These are phyloP conservation scores for Septoria linicola DNA, from an alignment of 2,329 filamentous ascomycete genomes.

Conservation along the genomic window DNA sequence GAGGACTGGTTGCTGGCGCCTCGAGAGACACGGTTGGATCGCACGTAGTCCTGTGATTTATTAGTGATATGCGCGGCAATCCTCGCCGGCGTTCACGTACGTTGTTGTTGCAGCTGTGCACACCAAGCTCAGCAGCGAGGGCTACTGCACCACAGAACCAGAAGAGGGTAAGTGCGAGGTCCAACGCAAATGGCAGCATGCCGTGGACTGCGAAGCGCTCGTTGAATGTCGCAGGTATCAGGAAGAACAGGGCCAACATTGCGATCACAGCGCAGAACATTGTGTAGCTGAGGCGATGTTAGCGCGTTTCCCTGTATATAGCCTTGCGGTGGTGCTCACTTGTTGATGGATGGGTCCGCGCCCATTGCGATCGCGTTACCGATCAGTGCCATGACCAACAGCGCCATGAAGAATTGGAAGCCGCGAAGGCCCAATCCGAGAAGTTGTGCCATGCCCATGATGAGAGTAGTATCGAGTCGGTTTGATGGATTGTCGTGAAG, in stretches of 20 bases:
- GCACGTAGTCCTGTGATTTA: conserved; percentile 41
- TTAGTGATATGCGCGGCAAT: no score
- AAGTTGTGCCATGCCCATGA: conserved; percentile 24
- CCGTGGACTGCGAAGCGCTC: conserved; percentile 53
- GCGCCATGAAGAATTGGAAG: conserved; percentile 57
- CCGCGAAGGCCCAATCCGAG: conserved; percentile 33
- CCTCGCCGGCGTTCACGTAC: no score
- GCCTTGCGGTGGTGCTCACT: conserved; percentile 38
- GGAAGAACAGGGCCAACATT: conserved; percentile 65
- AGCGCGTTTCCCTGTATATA: neutral
- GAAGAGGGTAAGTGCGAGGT: conserved; percentile 63
- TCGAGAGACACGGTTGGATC: conserved; percentile 44
- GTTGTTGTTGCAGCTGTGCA: conserved; percentile 64
- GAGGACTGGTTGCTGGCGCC: conserved; percentile 55
- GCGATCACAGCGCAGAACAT: conserved; percentile 69
- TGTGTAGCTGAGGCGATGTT: conserved; percentile 35
- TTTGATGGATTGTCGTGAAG: neutral
- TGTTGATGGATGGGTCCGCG: conserved; percentile 52
- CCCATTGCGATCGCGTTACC: conserved; percentile 63
- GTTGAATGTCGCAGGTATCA: conserved; percentile 57
- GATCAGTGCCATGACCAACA: conserved; percentile 61
- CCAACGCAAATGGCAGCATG: conserved; percentile 56
- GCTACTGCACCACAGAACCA: conserved; percentile 70
- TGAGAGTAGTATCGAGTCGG: neutral
- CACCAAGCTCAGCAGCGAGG: conserved; percentile 66